phyloP scores from a whole-genome alignment of 106 monocot genomes.

The Apostasia shenzhenica region DNA sequence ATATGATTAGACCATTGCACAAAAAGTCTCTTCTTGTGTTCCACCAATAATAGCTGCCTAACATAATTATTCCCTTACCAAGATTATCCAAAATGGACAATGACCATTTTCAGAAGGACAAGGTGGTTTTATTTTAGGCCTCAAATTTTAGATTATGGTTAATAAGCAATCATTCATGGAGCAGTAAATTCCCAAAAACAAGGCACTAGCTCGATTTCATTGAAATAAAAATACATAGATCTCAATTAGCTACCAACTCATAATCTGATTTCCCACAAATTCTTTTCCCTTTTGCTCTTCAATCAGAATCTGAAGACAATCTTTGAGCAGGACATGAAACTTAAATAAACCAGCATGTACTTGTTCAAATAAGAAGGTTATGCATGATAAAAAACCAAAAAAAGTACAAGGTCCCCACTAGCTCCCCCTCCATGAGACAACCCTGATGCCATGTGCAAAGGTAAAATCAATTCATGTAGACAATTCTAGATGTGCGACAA shows the following conservation, averaged over 20 bases:
- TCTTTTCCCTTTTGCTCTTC: neutral
- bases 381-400: neutral
- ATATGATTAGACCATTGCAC: too few species aligned
- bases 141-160: neutral
- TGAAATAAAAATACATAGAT: neutral
- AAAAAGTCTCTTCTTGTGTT: too few species aligned
- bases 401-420: conserved; percentile 1
- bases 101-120: too few species aligned
- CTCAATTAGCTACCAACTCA: neutral
- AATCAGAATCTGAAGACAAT: neutral
- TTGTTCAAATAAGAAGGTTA: neutral
- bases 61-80: too few species aligned
- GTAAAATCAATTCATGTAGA: neutral
- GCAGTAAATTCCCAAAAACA: neutral
- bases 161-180: neutral
- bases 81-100: too few species aligned
- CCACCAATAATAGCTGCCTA: too few species aligned
- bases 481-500: neutral
- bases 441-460: neutral
- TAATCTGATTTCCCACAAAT: neutral
- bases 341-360: neutral
- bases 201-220: neutral
- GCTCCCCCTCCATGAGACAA: neutral
- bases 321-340: neutral
- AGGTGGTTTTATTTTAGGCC: too few species aligned